Conservation (phyloP, 495 filamentous ascomycete species). For the Evernia prunastri region DNA sequence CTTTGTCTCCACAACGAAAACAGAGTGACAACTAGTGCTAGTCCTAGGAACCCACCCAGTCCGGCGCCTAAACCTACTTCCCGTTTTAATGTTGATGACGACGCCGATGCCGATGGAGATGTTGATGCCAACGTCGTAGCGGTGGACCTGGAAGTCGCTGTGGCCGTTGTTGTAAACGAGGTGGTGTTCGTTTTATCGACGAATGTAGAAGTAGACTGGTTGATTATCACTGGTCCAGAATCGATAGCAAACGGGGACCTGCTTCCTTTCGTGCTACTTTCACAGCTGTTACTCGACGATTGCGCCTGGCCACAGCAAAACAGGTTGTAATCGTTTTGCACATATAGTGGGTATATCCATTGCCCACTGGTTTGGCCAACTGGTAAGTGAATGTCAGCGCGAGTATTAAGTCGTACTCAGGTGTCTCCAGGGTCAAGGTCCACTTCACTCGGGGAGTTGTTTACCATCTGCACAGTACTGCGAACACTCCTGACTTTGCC, state of each 20-base stretch:
- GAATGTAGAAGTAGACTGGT: conserved; percentile 1
- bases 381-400: background rate
- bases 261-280: background rate
- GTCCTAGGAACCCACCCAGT: background rate
- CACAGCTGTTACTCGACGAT: background rate
- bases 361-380: background rate
- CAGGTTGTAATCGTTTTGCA: background rate
- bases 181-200: background rate
- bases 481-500: background rate
- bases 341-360: too few species aligned
- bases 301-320: background rate
- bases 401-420: background rate
- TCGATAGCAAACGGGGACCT: background rate
- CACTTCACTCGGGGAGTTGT: background rate
- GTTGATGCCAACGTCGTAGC: background rate
- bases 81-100: background rate
- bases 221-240: background rate
- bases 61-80: conserved; percentile 1
- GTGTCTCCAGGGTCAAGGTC: background rate
- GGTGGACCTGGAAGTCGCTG: background rate
- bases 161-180: background rate
- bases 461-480: conserved; percentile 3
- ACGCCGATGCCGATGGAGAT: too few species aligned
- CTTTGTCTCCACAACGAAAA: background rate
- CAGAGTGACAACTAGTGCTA: background rate